These are phyloP conservation scores for Polytrichum formosum DNA, from an alignment of 225 moss, liverwort and hornwort genomes.

Conservation along the genomic window DNA sequence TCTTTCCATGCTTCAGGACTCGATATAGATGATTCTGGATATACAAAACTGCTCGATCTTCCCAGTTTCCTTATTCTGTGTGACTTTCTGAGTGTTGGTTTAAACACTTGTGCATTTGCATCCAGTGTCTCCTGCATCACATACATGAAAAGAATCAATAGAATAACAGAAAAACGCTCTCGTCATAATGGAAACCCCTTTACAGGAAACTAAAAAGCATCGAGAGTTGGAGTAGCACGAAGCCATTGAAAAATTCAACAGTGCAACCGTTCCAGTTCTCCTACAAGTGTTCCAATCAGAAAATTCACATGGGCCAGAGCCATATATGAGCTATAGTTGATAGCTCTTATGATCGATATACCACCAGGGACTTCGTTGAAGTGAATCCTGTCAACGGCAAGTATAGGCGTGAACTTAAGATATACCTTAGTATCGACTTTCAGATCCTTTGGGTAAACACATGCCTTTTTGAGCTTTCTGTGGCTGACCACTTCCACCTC, in stretches of 20 bases:
- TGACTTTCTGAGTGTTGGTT: constrained; percentile 11
- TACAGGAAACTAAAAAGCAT: too few relatives aligned
- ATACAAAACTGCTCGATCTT: constrained; percentile 41
- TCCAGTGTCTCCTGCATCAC: constrained; percentile 17
- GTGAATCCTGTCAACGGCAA: too few relatives aligned
- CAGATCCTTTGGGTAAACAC: constrained; percentile 37
- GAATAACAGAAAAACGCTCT: too few relatives aligned
- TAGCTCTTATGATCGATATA: too few relatives aligned
- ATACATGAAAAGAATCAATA: too few relatives aligned
- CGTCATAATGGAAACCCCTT: too few relatives aligned
- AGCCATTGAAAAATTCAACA: too few relatives aligned
- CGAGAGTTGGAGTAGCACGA: too few relatives aligned
- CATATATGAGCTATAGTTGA: too few relatives aligned
- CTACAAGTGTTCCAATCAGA: too few relatives aligned
- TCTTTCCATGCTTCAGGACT: constrained; percentile 33
- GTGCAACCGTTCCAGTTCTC: too few relatives aligned
- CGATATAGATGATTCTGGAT: constrained; percentile 33
- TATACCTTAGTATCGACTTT: constrained; percentile 25
- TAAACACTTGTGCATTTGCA: constrained; percentile 7
- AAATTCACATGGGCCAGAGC: too few relatives aligned
- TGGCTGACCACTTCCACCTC: constrained; percentile 50
- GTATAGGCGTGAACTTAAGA: background rate
- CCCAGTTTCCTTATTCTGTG: constrained; percentile 30
- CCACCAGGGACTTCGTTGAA: background rate
- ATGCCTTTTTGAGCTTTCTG: constrained; percentile 60